Conservation (phyloP, 2,329 filamentous ascomycete genomes). For the Lachnum nothofagi region DNA sequence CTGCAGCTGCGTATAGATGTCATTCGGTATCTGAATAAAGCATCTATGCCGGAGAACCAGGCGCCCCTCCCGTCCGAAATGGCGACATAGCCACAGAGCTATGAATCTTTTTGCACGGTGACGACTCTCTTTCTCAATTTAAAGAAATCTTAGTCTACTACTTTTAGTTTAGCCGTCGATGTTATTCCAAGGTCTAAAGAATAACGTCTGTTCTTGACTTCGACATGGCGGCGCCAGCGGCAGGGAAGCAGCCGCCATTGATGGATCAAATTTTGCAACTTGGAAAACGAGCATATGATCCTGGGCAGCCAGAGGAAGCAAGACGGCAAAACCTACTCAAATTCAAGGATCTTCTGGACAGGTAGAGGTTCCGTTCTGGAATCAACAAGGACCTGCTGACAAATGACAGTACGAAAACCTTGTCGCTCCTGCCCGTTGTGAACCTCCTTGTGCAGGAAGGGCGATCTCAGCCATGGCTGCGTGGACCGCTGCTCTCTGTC, state of each 20-base stretch:
- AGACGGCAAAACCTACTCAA: constrained; percentile 15
- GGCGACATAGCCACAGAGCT: no score
- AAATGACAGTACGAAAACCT: constrained; percentile 38
- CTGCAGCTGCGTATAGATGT: background rate
- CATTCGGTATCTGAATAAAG: no score
- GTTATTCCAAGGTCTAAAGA: no score
- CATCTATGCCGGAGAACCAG: no score
- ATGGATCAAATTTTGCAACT: constrained; percentile 27
- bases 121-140: no score
- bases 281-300: constrained; percentile 30
- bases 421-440: constrained; percentile 55
- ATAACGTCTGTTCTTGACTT: no score
- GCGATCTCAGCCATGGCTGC: constrained; percentile 55
- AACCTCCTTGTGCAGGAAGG: constrained; percentile 60
- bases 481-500: constrained; percentile 48
- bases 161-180: no score
- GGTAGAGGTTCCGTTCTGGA: constrained; percentile 10
- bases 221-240: background rate
- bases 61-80: no score
- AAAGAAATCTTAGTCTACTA: no score
- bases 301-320: constrained; percentile 16
- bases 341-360: constrained; percentile 24
- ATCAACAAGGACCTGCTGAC: constrained; percentile 11
- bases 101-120: no score
- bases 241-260: constrained; percentile 21